Evolutionary conservation across 768 basidiomycete genomes (phyloP).

Genomic region (Leucocoprinus birnbaumii): DNA sequence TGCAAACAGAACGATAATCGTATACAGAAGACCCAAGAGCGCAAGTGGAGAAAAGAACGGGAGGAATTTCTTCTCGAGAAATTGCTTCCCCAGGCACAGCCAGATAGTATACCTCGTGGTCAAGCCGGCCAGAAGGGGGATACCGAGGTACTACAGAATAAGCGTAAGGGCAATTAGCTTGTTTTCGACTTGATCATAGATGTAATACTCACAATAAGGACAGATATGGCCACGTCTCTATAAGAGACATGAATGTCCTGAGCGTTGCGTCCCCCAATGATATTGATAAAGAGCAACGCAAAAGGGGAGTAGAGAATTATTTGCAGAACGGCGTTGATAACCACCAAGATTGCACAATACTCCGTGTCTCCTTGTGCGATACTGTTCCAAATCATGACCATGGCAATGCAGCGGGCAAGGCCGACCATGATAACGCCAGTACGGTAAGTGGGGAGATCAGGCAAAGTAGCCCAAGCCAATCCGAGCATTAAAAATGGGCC

Average conservation of each 20-base stretch:
- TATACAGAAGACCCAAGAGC: slow-evolving; percentile 77
- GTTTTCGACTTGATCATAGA: slow-evolving; percentile 27
- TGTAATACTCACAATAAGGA: slow-evolving; percentile 34
- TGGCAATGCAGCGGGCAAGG: slow-evolving; percentile 66
- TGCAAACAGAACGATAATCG: slow-evolving; percentile 74
- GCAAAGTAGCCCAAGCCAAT: slow-evolving; percentile 81
- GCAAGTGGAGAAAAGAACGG: slow-evolving; percentile 67
- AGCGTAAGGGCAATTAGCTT: neutral
- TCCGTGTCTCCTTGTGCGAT: slow-evolving; percentile 30
- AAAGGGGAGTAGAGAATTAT: slow-evolving; percentile 75
- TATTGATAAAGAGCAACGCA: slow-evolving; percentile 70
- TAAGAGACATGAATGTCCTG: slow-evolving; percentile 47
- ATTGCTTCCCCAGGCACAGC: slow-evolving; percentile 36
- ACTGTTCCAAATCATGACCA: slow-evolving; percentile 83
- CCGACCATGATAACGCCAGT: slow-evolving; percentile 85
- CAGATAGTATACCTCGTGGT: slow-evolving; percentile 62
- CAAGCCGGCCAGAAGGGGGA: slow-evolving; percentile 71
- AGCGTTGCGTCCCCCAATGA: slow-evolving; percentile 43
- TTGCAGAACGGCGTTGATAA: slow-evolving; percentile 78
- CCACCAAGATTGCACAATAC: slow-evolving; percentile 41
- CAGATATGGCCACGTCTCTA: slow-evolving; percentile 57
- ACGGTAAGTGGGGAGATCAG: slow-evolving; percentile 66
- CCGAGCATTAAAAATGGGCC: slow-evolving; percentile 85
- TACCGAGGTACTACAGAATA: slow-evolving; percentile 69
- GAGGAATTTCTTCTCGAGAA: slow-evolving; percentile 60